Evolutionary conservation across 116 monocot genomes (phyloP), one percentile per base, ranked within the genome.

Genomic region (Cymodocea nodosa): DNA sequence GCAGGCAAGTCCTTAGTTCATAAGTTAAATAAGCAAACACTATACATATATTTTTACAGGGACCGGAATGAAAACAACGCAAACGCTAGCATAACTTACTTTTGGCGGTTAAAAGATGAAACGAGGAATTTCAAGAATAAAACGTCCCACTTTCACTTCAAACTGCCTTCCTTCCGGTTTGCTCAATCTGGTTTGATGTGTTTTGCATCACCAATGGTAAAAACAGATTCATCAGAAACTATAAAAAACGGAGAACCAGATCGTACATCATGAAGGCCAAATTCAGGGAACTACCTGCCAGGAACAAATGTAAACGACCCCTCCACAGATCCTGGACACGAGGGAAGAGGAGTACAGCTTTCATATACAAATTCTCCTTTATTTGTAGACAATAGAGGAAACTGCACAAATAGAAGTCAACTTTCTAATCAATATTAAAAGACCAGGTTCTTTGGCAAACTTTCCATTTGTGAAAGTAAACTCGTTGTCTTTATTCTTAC

Each of bases 271-370:
- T 19, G 14, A 4, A 5, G 37, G 18, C 8, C 36, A 59, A 50
- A 9, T 13, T 12, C 8, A 56, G 56, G 23, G 22, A 8, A 51
- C 6, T 87, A 97, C 95, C 87, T 90, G 68, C 95, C 95, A 68
- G 95, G 95, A 74, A 97, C 85, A 81, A 97, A 90, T 30, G 87
- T 85, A 65, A 97, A 97, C 15, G 85, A 83, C 23, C 95, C 95
- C 67, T 87, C 91, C 25, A 97, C 57, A 25, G 85, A 90, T 50
- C 95, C 95, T 64, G 73, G 68, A 49, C 56, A 35, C 3, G 51
- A 67, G 8, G 75, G 75, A 19, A 97, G 20, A 0, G 71, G 74
- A 4, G 78, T 72, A 71, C 90, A 90, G 60, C 91, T 97, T 69
- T 97, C 85, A 73, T 97, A 97, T 4, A 85, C 85, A 82, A 97